Percentiles rank a stretch among this genome's conserved stretches.
Evolutionary conservation across 2,329 filamentous ascomycete genomes (phyloP).

Genomic region (Ilyonectria mors-panacis): DNA sequence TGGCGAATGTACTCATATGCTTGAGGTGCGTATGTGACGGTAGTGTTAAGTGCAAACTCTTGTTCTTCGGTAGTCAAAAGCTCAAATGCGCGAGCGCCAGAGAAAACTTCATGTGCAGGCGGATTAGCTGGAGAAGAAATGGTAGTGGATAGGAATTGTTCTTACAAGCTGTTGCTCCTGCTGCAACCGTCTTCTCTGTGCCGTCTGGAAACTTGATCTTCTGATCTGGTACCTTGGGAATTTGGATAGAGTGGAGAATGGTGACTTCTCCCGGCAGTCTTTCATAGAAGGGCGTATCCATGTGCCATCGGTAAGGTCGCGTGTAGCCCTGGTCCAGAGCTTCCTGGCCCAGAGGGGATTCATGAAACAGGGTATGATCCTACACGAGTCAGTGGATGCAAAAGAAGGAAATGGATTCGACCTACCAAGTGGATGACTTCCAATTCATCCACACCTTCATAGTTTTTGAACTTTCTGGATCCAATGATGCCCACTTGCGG

Average conservation of each 20-base stretch:
- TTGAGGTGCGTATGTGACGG: constrained; percentile 21
- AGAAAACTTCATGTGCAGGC: constrained; percentile 1
- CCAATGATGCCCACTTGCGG: constrained; percentile 20
- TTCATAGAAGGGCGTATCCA: constrained; percentile 26
- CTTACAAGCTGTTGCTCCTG: constrained; percentile 22
- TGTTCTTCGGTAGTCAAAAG: constrained; percentile 17
- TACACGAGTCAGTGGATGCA: neutral
- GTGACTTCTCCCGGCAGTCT: constrained; percentile 18
- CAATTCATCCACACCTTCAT: constrained; percentile 17
- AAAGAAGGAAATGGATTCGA: too few relatives aligned
- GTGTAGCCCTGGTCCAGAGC: constrained; percentile 15
- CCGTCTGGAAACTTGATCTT: constrained; percentile 23
- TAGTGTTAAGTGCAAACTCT: constrained; percentile 22
- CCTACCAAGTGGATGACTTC: constrained; percentile 20
- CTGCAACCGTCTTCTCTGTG: constrained; percentile 16
- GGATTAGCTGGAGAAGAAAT: neutral
- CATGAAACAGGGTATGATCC: constrained; percentile 25
- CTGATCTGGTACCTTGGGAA: constrained; percentile 14
- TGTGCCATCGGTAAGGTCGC: constrained; percentile 23
- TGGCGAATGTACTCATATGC: constrained; percentile 25
- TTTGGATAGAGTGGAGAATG: constrained; percentile 15
- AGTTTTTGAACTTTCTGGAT: constrained; percentile 5
- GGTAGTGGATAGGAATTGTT: neutral
- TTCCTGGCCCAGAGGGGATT: neutral
- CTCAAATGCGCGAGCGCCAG: constrained; percentile 20